These are phyloP conservation scores for Ochetophila trinervis DNA, from an alignment of 306 rosid genomes.

Conservation along the genomic window DNA sequence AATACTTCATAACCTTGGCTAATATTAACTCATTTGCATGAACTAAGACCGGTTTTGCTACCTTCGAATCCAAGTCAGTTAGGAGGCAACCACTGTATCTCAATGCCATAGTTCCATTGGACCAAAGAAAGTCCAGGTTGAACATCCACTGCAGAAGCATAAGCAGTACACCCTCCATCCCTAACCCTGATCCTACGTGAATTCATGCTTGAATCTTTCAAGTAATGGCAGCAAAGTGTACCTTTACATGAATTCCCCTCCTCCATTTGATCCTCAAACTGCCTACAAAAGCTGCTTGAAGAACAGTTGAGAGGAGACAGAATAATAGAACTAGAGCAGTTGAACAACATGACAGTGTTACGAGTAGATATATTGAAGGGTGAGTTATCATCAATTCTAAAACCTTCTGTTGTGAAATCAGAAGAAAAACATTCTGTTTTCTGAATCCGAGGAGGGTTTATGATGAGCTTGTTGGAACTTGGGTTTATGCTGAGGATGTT, in stretches of 20 bases:
- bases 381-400: constrained; percentile 46
- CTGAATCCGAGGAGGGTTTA: constrained; percentile 50
- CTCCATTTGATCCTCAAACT: constrained; percentile 46
- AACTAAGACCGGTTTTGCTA: neutral
- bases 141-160: constrained; percentile 59
- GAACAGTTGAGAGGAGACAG: constrained; percentile 77
- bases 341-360: constrained; percentile 71
- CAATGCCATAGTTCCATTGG: constrained; percentile 80
- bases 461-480: constrained; percentile 39
- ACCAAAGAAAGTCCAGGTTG: constrained; percentile 41
- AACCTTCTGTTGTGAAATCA: constrained; percentile 53
- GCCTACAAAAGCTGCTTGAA: constrained; percentile 57
- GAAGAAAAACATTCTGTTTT: constrained; percentile 52
- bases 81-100: constrained; percentile 71
- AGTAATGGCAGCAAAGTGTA: constrained; percentile 74
- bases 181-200: constrained; percentile 57
- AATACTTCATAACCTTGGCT: neutral
- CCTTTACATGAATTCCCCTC: constrained; percentile 49
- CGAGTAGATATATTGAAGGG: constrained; percentile 73
- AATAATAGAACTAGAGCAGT: constrained; percentile 52
- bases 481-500: constrained; percentile 59
- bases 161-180: constrained; percentile 77
- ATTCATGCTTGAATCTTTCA: constrained; percentile 85
- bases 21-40: neutral
- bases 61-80: constrained; percentile 15